A percentile compares a stretch with the other conserved stretches of the same genome.
phyloP scores from a whole-genome alignment of 306 rosid species.

The Rosa persica region DNA sequence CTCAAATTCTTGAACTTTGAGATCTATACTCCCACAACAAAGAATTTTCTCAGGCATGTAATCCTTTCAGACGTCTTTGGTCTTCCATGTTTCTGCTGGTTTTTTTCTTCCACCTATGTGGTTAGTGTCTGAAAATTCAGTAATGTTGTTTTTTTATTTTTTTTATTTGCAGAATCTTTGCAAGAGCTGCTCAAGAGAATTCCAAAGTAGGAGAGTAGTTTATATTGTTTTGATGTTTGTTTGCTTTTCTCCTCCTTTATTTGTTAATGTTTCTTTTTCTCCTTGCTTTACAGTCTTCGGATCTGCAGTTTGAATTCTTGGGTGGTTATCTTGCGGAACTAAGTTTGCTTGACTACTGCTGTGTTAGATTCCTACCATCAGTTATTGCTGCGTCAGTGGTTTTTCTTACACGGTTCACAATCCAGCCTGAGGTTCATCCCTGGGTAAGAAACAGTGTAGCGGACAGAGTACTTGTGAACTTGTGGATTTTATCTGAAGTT shows the following conservation, averaged over 20 bases:
- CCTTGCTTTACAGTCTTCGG: slow-evolving; percentile 23
- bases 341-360: slow-evolving; percentile 37
- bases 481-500: background rate
- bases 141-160: background rate
- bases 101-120: background rate
- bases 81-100: background rate
- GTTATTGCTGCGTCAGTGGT: slow-evolving; percentile 46
- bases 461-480: background rate
- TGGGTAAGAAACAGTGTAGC: slow-evolving; percentile 46
- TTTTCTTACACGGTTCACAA: slow-evolving; percentile 45
- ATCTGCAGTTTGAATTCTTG: slow-evolving; percentile 31
- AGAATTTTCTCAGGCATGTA: slow-evolving; percentile 49
- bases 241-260: background rate
- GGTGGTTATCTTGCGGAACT: slow-evolving; percentile 51
- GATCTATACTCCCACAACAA: slow-evolving; percentile 37
- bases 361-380: slow-evolving; percentile 41
- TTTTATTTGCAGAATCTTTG: slow-evolving; percentile 31
- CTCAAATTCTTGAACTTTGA: slow-evolving; percentile 28
- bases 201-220: slow-evolving; percentile 13
- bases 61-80: background rate
- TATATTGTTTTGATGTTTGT: background rate
- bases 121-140: background rate
- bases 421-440: slow-evolving; percentile 39
- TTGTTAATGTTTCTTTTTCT: slow-evolving; percentile 4
- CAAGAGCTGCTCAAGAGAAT: slow-evolving; percentile 24